Evolutionary conservation across 1,284 basidiomycete species (phyloP).

Genomic region (Irpex sp.): DNA sequence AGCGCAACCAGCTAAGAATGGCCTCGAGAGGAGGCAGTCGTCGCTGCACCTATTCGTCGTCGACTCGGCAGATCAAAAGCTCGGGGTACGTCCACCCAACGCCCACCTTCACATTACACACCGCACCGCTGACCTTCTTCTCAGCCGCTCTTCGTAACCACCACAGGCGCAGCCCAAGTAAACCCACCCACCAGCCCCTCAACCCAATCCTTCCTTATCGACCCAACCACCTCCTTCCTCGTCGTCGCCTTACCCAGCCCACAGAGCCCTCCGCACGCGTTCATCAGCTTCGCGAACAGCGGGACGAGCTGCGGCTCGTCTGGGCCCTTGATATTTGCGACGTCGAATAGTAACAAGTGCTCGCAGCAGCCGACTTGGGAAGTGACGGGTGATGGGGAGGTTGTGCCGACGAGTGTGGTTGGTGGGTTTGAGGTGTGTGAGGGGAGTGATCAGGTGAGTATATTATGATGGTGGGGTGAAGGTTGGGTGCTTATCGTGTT

Average conservation of each 20-base stretch:
- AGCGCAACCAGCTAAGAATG: neutral
- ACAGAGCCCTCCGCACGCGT: neutral
- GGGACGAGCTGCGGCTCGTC: neutral
- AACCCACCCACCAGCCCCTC: neutral
- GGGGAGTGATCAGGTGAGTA: neutral
- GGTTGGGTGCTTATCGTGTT: neutral
- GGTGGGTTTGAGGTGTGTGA: neutral
- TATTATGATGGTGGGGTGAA: neutral
- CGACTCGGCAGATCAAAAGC: neutral
- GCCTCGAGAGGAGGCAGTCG: neutral
- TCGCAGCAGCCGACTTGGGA: neutral
- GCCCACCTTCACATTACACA: neutral
- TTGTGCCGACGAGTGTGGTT: neutral
- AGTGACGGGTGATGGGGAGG: neutral
- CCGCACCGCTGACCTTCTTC: neutral
- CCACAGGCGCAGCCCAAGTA: neutral
- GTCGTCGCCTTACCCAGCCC: neutral
- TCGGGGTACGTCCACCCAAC: neutral
- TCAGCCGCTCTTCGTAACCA: neutral
- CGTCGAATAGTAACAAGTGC: conserved; percentile 4
- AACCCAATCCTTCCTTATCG: neutral
- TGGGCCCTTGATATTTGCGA: neutral
- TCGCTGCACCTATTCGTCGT: neutral
- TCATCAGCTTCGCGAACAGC: conserved; percentile 1
- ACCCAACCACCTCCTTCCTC: neutral